Evolutionary conservation across 768 basidiomycete genomes (phyloP).

Genomic region (Mycena vulgaris): DNA sequence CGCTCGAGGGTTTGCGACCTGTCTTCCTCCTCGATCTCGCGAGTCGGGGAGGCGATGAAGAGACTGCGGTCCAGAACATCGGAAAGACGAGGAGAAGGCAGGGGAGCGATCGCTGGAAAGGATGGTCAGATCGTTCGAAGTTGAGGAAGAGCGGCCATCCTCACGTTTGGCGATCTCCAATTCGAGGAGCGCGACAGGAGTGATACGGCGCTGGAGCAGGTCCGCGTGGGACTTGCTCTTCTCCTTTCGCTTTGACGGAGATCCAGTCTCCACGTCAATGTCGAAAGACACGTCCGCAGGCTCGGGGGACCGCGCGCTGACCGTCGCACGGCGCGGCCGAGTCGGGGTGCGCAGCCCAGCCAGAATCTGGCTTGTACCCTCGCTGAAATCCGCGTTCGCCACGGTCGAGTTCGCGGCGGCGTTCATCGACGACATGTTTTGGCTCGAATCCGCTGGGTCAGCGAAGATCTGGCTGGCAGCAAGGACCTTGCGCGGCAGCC

Average conservation of each 20-base stretch:
- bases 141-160: constrained; percentile 40
- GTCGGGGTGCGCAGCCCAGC: constrained; percentile 60
- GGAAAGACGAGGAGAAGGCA: constrained; percentile 72
- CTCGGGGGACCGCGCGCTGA: constrained; percentile 75
- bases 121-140: constrained; percentile 13
- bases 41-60: constrained; percentile 72
- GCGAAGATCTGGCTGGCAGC: constrained; percentile 82
- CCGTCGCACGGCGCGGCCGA: constrained; percentile 72
- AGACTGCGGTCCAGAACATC: constrained; percentile 78
- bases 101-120: constrained; percentile 53
- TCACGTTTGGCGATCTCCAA: constrained; percentile 76
- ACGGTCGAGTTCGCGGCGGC: constrained; percentile 47
- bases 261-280: constrained; percentile 57
- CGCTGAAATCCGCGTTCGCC: constrained; percentile 41
- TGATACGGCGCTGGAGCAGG: constrained; percentile 74
- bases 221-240: constrained; percentile 79
- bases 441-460: constrained; percentile 52
- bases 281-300: constrained; percentile 44
- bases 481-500: constrained; percentile 74
- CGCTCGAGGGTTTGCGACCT: constrained; percentile 47
- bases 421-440: constrained; percentile 52
- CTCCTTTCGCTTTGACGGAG: constrained; percentile 76
- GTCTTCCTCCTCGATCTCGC: constrained; percentile 55
- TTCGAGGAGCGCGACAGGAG: constrained; percentile 74
- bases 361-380: constrained; percentile 47